A percentile compares a stretch with the other conserved stretches of the same genome.
These are phyloP conservation scores for Echinosophora koreensis DNA, from an alignment of 306 rosid genomes.

Conservation along the genomic window DNA sequence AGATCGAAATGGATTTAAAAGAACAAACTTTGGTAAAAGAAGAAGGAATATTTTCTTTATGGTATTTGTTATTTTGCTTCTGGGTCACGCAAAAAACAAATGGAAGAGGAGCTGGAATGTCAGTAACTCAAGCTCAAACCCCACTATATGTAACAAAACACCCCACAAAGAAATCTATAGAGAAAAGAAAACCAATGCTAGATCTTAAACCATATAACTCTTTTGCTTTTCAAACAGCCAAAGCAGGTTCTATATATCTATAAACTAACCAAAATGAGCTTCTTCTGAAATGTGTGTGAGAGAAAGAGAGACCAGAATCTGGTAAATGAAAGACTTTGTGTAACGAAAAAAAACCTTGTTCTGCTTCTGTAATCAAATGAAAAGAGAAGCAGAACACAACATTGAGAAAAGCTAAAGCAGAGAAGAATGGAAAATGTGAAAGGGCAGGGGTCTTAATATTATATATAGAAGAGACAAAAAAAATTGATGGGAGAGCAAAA, in stretches of 20 bases:
- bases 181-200: slow-evolving; percentile 40
- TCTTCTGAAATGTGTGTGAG: slow-evolving; percentile 25
- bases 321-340: slow-evolving; percentile 22
- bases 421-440: slow-evolving; percentile 26
- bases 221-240: slow-evolving; percentile 28
- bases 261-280: slow-evolving; percentile 30
- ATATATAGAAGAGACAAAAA: slow-evolving; percentile 3
- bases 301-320: neutral
- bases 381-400: slow-evolving; percentile 53
- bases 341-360: slow-evolving; percentile 37
- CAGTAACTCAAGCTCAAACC: slow-evolving; percentile 52
- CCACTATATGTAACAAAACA: slow-evolving; percentile 29
- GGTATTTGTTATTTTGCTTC: slow-evolving; percentile 56
- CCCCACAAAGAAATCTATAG: slow-evolving; percentile 38
- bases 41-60: slow-evolving; percentile 39
- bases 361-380: slow-evolving; percentile 50
- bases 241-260: slow-evolving; percentile 1
- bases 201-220: slow-evolving; percentile 50
- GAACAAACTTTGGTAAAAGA: slow-evolving; percentile 49
- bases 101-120: slow-evolving; percentile 60
- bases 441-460: neutral
- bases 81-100: slow-evolving; percentile 54
- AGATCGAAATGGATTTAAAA: slow-evolving; percentile 45
- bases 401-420: slow-evolving; percentile 41
- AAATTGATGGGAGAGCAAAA: slow-evolving; percentile 2